Conservation (phyloP, 2,329 filamentous ascomycete species). For the Stagonosporopsis chrysanthemi region DNA sequence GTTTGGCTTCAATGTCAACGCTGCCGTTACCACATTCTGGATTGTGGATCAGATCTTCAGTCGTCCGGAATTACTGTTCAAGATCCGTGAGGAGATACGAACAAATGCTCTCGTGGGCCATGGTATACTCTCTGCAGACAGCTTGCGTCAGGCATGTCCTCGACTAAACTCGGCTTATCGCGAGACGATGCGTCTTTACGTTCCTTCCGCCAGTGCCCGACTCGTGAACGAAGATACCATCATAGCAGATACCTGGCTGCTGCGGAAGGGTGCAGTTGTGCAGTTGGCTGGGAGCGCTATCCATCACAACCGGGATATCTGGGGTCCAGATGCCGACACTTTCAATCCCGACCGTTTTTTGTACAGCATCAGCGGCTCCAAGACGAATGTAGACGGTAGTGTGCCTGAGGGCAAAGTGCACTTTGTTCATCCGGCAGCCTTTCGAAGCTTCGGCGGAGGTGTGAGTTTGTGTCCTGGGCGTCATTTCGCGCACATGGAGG, state of each 20-base stretch:
- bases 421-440: constrained; percentile 38
- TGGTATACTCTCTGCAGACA: constrained; percentile 47
- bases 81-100: constrained; percentile 53
- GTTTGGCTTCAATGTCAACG: constrained; percentile 54
- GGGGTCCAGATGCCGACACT: constrained; percentile 52
- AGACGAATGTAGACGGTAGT: constrained; percentile 21
- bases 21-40: constrained; percentile 57
- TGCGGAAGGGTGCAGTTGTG: constrained; percentile 54
- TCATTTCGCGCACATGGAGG: constrained; percentile 47
- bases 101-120: constrained; percentile 27
- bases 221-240: constrained; percentile 54
- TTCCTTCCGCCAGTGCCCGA: constrained; percentile 51
- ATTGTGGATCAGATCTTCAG: constrained; percentile 54
- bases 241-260: constrained; percentile 53
- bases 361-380: constrained; percentile 25
- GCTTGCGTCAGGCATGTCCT: constrained; percentile 52
- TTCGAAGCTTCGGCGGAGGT: constrained; percentile 46
- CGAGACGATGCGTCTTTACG: constrained; percentile 55
- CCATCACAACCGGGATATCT: constrained; percentile 53
- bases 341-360: constrained; percentile 57
- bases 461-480: constrained; percentile 45
- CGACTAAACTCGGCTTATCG: constrained; percentile 56
- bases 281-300: constrained; percentile 57
- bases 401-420: constrained; percentile 24
- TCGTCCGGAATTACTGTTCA: constrained; percentile 47